A percentile compares a stretch with the other conserved stretches of the same genome.
Evolutionary conservation across 208 protist genomes (phyloP).

Genomic region (Trypanosoma melophagium): DNA sequence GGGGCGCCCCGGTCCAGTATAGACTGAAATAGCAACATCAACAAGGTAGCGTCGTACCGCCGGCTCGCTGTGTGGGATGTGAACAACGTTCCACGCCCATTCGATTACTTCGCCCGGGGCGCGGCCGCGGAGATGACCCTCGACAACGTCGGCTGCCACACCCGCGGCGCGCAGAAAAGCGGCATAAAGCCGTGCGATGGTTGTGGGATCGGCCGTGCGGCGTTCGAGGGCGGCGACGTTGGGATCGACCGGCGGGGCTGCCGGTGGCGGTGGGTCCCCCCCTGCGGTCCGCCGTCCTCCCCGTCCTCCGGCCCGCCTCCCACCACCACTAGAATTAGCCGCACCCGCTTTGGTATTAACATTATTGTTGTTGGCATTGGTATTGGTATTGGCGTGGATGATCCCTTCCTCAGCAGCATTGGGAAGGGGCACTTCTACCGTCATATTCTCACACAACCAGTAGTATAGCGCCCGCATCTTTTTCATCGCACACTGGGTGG

Average conservation of each 20-base stretch:
- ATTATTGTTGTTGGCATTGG: no score
- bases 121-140: conserved; percentile 52
- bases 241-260: conserved; percentile 25
- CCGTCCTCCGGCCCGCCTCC: conserved; percentile 22
- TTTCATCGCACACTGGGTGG: conserved; percentile 52
- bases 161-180: conserved; percentile 45
- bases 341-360: no score
- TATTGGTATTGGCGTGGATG: no score
- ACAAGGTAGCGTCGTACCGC: conserved; percentile 54
- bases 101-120: conserved; percentile 47
- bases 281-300: conserved; percentile 18
- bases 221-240: conserved; percentile 38
- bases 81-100: conserved; percentile 81
- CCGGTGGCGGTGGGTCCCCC: conserved; percentile 11
- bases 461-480: conserved; percentile 59
- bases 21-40: conserved; percentile 51
- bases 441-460: conserved; percentile 69
- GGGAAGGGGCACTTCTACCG: conserved; percentile 14
- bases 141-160: conserved; percentile 52
- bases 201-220: conserved; percentile 36
- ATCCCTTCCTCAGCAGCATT: background rate
- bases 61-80: conserved; percentile 24
- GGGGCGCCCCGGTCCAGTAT: conserved; percentile 34
- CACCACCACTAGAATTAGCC: conserved; percentile 4
- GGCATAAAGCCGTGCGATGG: conserved; percentile 62